Percentiles rank a stretch among this genome's conserved stretches.
Conservation (phyloP, 2,329 filamentous ascomycete species). For the Conoideocrella luteorostrata region DNA sequence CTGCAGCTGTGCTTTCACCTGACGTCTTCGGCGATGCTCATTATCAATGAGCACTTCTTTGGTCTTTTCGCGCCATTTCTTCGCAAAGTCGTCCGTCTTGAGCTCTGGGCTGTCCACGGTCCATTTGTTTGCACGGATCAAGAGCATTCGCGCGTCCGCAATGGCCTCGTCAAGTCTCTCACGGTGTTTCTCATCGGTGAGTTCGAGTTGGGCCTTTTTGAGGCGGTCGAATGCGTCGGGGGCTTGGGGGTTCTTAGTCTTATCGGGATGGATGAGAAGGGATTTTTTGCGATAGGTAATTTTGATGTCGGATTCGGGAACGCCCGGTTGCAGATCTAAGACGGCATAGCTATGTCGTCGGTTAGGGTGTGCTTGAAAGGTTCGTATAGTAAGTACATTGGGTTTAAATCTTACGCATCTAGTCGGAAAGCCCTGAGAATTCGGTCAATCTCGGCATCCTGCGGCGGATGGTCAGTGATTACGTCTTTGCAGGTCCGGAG, state of each 20-base stretch:
- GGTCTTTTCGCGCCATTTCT: constrained; percentile 84
- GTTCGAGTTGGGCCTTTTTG: constrained; percentile 85
- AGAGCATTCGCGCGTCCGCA: constrained; percentile 86
- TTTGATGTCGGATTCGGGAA: constrained; percentile 95
- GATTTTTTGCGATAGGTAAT: constrained; percentile 91
- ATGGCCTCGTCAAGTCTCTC: constrained; percentile 87
- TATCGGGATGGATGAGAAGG: constrained; percentile 98
- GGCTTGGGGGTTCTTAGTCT: constrained; percentile 82
- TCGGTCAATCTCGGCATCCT: constrained; percentile 94
- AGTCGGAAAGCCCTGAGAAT: constrained; percentile 85
- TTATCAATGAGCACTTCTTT: constrained; percentile 88
- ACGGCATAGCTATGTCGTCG: constrained; percentile 95
- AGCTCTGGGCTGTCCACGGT: constrained; percentile 83
- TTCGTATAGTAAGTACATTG: too few relatives aligned
- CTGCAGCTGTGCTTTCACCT: constrained; percentile 90
- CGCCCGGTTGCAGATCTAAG: constrained; percentile 89
- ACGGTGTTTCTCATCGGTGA: constrained; percentile 92
- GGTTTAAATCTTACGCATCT: constrained; percentile 38
- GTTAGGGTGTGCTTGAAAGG: too few relatives aligned
- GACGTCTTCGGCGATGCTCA: constrained; percentile 74
- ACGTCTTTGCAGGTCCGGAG: constrained; percentile 5
- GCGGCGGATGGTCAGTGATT: constrained; percentile 13
- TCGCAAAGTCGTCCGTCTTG: constrained; percentile 74
- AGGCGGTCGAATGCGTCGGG: constrained; percentile 95
- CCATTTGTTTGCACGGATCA: constrained; percentile 92